Conservation (phyloP, 2,329 filamentous ascomycete genomes). For the Penicillium janthinellum region DNA sequence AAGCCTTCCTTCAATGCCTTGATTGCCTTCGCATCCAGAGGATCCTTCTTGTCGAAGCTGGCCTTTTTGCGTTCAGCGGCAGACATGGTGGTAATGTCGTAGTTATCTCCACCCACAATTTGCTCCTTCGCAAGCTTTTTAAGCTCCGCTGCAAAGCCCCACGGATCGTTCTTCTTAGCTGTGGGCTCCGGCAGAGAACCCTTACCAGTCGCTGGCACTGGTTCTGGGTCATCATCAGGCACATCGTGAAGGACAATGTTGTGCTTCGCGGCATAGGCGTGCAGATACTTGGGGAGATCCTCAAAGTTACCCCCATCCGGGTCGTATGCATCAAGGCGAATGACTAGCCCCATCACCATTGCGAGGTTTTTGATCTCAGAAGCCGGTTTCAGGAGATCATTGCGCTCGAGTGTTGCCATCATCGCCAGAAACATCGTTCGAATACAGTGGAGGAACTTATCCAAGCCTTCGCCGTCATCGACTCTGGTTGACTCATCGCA, state of each 20-base stretch:
- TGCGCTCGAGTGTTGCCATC: slow-evolving; percentile 41
- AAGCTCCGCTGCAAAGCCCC: slow-evolving; percentile 2
- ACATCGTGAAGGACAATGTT: slow-evolving; percentile 22
- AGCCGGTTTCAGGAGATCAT: slow-evolving; percentile 35
- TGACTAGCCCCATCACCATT: slow-evolving; percentile 43
- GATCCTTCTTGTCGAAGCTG: slow-evolving; percentile 41
- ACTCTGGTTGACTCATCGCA: slow-evolving; percentile 7
- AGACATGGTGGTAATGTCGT: slow-evolving; percentile 43
- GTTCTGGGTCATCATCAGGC: slow-evolving; percentile 23
- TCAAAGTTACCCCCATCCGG: not conserved
- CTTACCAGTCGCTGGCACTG: slow-evolving; percentile 1
- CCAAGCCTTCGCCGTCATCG: slow-evolving; percentile 8
- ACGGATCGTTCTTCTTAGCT: slow-evolving; percentile 9
- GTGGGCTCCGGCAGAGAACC: slow-evolving; percentile 28
- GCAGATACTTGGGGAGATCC: slow-evolving; percentile 5
- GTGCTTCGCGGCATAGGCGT: slow-evolving; percentile 24
- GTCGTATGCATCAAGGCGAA: slow-evolving; percentile 15
- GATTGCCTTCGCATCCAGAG: slow-evolving; percentile 36
- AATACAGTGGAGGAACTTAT: not conserved
- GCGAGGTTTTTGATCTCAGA: slow-evolving; percentile 44
- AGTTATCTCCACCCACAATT: slow-evolving; percentile 41
- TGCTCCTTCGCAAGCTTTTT: not conserved
- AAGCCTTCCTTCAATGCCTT: slow-evolving; percentile 43
- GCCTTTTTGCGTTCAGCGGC: slow-evolving; percentile 36
- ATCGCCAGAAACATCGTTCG: slow-evolving; percentile 41